Evolutionary conservation across 2,329 filamentous ascomycete species (phyloP).

Genomic region (Alternaria hordeiaustralica): DNA sequence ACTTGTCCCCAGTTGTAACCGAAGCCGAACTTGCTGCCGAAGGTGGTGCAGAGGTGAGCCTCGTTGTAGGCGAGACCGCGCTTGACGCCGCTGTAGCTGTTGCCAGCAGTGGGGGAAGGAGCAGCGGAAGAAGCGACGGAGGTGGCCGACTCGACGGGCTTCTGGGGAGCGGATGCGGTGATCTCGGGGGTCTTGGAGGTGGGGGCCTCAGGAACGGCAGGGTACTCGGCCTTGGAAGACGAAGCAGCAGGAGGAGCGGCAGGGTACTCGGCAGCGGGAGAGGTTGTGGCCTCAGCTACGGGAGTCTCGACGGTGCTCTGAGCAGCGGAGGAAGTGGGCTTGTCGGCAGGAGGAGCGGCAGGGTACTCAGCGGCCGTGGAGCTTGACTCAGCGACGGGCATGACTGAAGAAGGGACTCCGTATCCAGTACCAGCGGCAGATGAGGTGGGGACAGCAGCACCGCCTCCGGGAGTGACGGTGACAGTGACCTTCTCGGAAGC

Average conservation of each 20-base stretch:
- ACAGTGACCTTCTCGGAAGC: constrained; percentile 51
- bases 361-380: constrained; percentile 14
- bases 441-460: constrained; percentile 21
- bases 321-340: background rate
- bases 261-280: constrained; percentile 14
- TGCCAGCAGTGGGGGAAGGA: constrained; percentile 23
- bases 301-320: constrained; percentile 1
- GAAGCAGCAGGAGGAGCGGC: background rate
- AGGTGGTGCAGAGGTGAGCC: constrained; percentile 58
- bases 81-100: constrained; percentile 56
- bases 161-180: constrained; percentile 14
- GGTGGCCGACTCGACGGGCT: constrained; percentile 11
- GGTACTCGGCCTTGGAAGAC: constrained; percentile 7
- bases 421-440: constrained; percentile 17
- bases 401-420: constrained; percentile 13
- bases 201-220: constrained; percentile 4
- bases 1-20: constrained; percentile 70
- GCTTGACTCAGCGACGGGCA: constrained; percentile 12
- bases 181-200: constrained; percentile 21
- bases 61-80: constrained; percentile 74
- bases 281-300: constrained; percentile 4
- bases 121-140: constrained; percentile 22
- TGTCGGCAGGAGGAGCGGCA: constrained; percentile 1
- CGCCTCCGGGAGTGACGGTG: constrained; percentile 45
- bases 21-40: constrained; percentile 63